phyloP scores from a whole-genome alignment of 768 basidiomycete species.

The Amanita rubescens region DNA sequence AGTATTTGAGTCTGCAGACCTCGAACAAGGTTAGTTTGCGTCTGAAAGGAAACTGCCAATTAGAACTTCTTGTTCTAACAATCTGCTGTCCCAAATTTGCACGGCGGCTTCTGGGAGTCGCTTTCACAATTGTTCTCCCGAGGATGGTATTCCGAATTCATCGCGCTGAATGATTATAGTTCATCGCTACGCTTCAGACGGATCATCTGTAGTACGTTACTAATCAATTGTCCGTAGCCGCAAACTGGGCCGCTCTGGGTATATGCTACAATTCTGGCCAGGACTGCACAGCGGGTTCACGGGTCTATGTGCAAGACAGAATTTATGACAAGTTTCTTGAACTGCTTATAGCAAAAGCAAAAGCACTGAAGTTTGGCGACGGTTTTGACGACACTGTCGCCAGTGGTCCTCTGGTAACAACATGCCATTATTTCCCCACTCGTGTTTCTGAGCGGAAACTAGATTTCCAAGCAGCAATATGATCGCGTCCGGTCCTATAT shows the following conservation, averaged over 20 bases:
- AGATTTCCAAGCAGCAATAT: slow-evolving; percentile 82
- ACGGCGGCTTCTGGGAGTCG: no score
- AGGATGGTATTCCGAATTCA: not conserved
- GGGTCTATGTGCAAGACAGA: slow-evolving; percentile 81
- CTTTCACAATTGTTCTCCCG: no score
- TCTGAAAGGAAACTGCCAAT: no score
- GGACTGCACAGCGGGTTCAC: slow-evolving; percentile 89
- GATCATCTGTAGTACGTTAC: not conserved
- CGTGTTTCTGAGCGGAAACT: slow-evolving; percentile 7
- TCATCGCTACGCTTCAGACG: not conserved
- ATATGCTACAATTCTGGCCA: slow-evolving; percentile 89
- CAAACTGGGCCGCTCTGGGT: slow-evolving; percentile 80
- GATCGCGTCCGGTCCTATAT: slow-evolving; percentile 87
- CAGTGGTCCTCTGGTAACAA: slow-evolving; percentile 74
- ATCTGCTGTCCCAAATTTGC: no score
- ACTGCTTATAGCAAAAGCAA: slow-evolving; percentile 57
- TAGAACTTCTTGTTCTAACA: no score
- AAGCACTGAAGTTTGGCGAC: slow-evolving; percentile 68
- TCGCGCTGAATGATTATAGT: no score
- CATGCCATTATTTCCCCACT: not conserved
- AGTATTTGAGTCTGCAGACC: slow-evolving; percentile 85
- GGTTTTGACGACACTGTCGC: slow-evolving; percentile 69
- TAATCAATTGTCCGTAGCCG: slow-evolving; percentile 36
- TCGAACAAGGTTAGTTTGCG: slow-evolving; percentile 62
- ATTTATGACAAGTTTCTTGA: slow-evolving; percentile 81